phyloP scores from a whole-genome alignment of 371 early-diverging fungal genomes.

The Mortierella sp. region DNA sequence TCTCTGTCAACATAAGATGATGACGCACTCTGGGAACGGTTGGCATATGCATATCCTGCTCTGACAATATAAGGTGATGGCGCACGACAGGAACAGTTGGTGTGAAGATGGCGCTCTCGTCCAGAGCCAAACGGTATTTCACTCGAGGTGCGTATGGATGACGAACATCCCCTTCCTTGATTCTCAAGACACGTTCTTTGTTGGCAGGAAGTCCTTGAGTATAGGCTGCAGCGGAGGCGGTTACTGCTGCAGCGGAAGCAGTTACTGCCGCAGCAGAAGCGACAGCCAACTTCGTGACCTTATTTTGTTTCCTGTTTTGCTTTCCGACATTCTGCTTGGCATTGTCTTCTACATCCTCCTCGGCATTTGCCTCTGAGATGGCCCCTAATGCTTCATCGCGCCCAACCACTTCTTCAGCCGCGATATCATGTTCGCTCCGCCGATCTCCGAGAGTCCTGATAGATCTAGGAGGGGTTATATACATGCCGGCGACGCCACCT shows the following conservation, averaged over 20 bases:
- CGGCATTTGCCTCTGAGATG: neutral
- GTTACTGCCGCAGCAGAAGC: conserved; percentile 8
- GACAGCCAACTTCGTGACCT: neutral
- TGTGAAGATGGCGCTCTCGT: neutral
- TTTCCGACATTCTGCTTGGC: too few relatives aligned
- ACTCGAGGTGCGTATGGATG: neutral
- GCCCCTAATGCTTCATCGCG: neutral
- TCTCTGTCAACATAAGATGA: conserved; percentile 9
- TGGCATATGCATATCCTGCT: neutral
- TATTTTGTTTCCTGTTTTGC: conserved; percentile 5
- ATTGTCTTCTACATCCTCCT: neutral
- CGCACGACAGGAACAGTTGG: neutral
- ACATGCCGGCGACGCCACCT: neutral
- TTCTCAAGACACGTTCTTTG: neutral
- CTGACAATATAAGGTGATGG: conserved; percentile 8
- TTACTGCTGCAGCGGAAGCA: conserved; percentile 5
- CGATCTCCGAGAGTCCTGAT: too few relatives aligned
- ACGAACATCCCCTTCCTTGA: neutral
- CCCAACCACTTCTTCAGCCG: neutral
- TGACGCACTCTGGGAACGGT: conserved; percentile 2
- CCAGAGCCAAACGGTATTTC: neutral
- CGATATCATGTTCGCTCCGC: neutral
- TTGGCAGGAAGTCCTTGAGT: neutral
- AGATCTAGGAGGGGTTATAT: too few relatives aligned
- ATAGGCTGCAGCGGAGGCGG: conserved; percentile 10